Evolutionary conservation across 441 rosid genomes (phyloP).

Genomic region (Populus trichocarpa): DNA sequence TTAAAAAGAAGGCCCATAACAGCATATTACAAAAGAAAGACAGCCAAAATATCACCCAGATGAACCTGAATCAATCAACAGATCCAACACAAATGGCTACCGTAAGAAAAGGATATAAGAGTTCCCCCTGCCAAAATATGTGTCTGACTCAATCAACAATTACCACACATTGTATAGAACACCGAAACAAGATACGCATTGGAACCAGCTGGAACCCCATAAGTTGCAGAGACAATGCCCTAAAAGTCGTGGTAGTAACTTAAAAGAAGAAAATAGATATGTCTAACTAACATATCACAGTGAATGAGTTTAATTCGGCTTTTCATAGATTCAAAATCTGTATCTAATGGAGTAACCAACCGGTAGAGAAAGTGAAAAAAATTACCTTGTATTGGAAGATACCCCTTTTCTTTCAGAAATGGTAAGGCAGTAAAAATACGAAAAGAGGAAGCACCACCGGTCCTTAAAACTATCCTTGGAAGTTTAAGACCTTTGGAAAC

Average conservation of each 20-base stretch:
- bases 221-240: neutral
- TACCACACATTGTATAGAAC: neutral
- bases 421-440: conserved; percentile 45
- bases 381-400: conserved; percentile 46
- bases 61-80: too few relatives aligned
- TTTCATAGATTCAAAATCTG: neutral
- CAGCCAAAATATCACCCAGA: too few relatives aligned
- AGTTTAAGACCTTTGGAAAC: conserved; percentile 40
- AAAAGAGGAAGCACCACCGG: conserved; percentile 48
- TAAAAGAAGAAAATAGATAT: too few relatives aligned
- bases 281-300: too few relatives aligned
- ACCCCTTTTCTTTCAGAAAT: conserved; percentile 44
- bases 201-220: neutral
- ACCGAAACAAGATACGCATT: neutral
- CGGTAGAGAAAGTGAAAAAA: neutral
- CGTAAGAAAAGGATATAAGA: neutral
- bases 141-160: neutral
- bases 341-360: too few relatives aligned
- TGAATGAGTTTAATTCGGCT: neutral
- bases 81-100: too few relatives aligned
- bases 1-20: too few relatives aligned
- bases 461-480: conserved; percentile 53
- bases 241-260: neutral
- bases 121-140: neutral
- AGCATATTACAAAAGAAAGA: too few relatives aligned